Percentiles rank a stretch among this genome's conserved stretches.
Conservation (phyloP, 2,329 filamentous ascomycete species). For the Teratosphaeriaceae sp. region DNA sequence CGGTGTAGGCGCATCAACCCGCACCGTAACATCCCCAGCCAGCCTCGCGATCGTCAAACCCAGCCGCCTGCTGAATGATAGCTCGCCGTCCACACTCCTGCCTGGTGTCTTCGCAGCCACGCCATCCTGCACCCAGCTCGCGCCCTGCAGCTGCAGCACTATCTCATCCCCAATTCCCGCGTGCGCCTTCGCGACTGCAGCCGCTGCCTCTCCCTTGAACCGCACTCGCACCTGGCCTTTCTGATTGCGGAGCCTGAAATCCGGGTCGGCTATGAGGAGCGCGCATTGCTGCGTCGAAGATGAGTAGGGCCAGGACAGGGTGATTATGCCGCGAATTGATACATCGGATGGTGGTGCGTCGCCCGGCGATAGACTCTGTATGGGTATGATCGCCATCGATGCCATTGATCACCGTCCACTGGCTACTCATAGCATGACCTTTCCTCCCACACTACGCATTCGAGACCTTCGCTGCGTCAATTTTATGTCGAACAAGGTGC, state of each 20-base stretch:
- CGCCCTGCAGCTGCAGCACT: slow-evolving; percentile 61
- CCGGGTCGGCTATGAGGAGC: slow-evolving; percentile 75
- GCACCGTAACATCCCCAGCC: slow-evolving; percentile 9
- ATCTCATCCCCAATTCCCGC: slow-evolving; percentile 76
- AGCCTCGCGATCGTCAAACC: slow-evolving; percentile 23
- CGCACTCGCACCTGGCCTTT: slow-evolving; percentile 76
- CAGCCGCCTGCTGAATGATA: slow-evolving; percentile 40
- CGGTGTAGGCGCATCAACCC: slow-evolving; percentile 7
- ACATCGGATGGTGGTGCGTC: slow-evolving; percentile 18
- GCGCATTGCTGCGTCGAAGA: slow-evolving; percentile 66
- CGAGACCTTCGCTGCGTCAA: background rate
- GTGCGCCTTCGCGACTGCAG: slow-evolving; percentile 57
- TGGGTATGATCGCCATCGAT: slow-evolving; percentile 21
- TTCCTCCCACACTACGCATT: too few species aligned
- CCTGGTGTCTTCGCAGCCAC: slow-evolving; percentile 49
- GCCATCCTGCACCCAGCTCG: slow-evolving; percentile 53
- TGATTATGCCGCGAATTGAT: slow-evolving; percentile 63
- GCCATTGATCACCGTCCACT: too few species aligned
- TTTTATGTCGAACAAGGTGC: too few species aligned
- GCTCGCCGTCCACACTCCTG: slow-evolving; percentile 51
- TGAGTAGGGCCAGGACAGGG: slow-evolving; percentile 88
- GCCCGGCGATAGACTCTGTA: slow-evolving; percentile 23
- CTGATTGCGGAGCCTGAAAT: slow-evolving; percentile 69
- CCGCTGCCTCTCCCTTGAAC: slow-evolving; percentile 65
- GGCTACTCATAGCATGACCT: too few species aligned